Conservation (phyloP, 108 stramenopile genomes). For the Poteriospumella lacustris region DNA sequence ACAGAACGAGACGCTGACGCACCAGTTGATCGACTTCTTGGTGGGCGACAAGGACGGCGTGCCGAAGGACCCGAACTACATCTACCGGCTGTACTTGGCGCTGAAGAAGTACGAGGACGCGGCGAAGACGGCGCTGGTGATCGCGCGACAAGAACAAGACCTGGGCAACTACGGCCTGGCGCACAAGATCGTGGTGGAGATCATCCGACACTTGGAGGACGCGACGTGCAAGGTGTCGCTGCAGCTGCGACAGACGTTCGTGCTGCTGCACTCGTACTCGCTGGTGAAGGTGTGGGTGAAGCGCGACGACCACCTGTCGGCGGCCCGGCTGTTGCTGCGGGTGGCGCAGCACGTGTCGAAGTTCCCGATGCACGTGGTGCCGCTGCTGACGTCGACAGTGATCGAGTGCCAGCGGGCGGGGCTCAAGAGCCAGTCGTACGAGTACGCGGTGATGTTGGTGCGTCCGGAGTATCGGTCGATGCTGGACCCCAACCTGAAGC, state of each 20-base stretch:
- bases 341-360: slow-evolving; percentile 53
- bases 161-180: slow-evolving; percentile 55
- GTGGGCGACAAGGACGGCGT: slow-evolving; percentile 61
- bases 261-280: slow-evolving; percentile 55
- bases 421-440: slow-evolving; percentile 50
- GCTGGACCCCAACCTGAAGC: slow-evolving; percentile 52
- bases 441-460: slow-evolving; percentile 54
- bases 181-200: slow-evolving; percentile 52
- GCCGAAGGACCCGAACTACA: slow-evolving; percentile 60
- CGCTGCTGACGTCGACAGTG: slow-evolving; percentile 56
- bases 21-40: slow-evolving; percentile 58
- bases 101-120: slow-evolving; percentile 58
- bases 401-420: slow-evolving; percentile 63
- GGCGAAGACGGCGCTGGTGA: slow-evolving; percentile 56
- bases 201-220: slow-evolving; percentile 50
- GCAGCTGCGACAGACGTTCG: slow-evolving; percentile 43
- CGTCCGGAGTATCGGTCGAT: slow-evolving; percentile 49
- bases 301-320: slow-evolving; percentile 49
- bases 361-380: slow-evolving; percentile 55
- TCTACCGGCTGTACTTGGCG: slow-evolving; percentile 61
- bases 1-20: slow-evolving; percentile 51
- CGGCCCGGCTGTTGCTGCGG: slow-evolving; percentile 55
- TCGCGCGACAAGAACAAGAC: slow-evolving; percentile 58
- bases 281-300: slow-evolving; percentile 41
- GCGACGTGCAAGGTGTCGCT: slow-evolving; percentile 46